Conservation (phyloP, 1,284 basidiomycete species). For the Microbotryum violaceum region DNA sequence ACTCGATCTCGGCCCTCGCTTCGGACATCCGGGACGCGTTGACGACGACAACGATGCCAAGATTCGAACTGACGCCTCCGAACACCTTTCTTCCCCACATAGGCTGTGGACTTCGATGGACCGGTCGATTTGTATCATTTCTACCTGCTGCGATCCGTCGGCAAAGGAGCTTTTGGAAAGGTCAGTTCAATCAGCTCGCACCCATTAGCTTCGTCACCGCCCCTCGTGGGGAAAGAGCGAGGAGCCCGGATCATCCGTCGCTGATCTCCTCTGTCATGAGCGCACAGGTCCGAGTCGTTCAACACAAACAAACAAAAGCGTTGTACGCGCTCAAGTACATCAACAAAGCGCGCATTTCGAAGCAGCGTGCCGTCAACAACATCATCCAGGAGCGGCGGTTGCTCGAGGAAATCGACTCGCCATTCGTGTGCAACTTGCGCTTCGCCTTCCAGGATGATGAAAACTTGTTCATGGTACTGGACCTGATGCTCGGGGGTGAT, state of each 20-base stretch:
- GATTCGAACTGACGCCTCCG: slow-evolving; percentile 7
- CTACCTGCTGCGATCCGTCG: slow-evolving; percentile 74
- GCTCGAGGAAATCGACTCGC: slow-evolving; percentile 91
- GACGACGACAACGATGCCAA: neutral
- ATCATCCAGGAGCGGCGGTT: slow-evolving; percentile 89
- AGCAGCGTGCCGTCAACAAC: slow-evolving; percentile 32
- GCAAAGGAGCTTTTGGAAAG: slow-evolving; percentile 98
- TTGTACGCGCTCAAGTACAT: slow-evolving; percentile 98
- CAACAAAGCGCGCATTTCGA: slow-evolving; percentile 61
- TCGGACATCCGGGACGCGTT: too few relatives aligned
- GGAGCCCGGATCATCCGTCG: neutral
- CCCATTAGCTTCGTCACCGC: neutral
- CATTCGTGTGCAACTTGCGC: slow-evolving; percentile 86
- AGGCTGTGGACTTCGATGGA: slow-evolving; percentile 97
- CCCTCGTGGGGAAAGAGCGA: neutral
- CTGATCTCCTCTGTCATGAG: neutral
- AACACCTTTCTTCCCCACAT: slow-evolving; percentile 10
- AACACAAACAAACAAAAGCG: slow-evolving; percentile 93
- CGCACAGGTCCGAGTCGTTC: slow-evolving; percentile 87
- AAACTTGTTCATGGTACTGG: slow-evolving; percentile 95
- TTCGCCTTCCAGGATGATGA: slow-evolving; percentile 98
- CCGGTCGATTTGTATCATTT: slow-evolving; percentile 98
- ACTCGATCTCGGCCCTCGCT: neutral
- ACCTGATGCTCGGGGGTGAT: slow-evolving; percentile 94
- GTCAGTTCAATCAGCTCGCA: slow-evolving; percentile 45